Base-by-base conservation (phyloP, 805 yeast species). In the Scheffersomyces stipitis region DNA sequence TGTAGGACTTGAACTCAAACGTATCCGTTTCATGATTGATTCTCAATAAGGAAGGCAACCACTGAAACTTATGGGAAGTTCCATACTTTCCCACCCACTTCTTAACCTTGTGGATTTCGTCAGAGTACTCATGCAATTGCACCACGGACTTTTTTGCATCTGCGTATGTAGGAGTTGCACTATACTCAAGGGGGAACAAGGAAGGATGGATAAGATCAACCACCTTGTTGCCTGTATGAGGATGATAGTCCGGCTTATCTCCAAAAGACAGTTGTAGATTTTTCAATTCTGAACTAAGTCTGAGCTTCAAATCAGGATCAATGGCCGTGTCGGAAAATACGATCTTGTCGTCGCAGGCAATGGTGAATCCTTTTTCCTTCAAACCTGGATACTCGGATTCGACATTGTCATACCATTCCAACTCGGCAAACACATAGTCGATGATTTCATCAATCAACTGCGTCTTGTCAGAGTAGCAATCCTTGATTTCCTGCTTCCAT, bases 181-280 rank as follows among this genome's bases (percentile, higher is more conserved):
- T 65, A 34, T 64, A 66, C 28, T 46, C 57, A 18, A 58, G 42
- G 5, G 69, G 66, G 30, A 51, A 68, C 30, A 69, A 51, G 13
- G 71, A 65, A 16, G 74, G 73, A 36, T 69, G 73, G 10, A 62
- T 69, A 15, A 69, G 50, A 41, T 66, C 68, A 15, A 64, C 42
- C 3, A 66, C 71, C 44, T 60, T 58, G 12, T 62, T 48, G 31
- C 64, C 45, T 7, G 68, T 53, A 3, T 56, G 57, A 10, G 71
- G 71, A 39, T 65, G 71, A 44, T 59, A 66, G 37, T 66, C 71
- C 18, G 48, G 37, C 10, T 20, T 20, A n/a, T 35, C 42, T 10
- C 37, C 47, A 32, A 48, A 45, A 36, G 42, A 20, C 24, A 7
- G 9, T 10, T 20, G 9, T 7, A 7, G 53, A 45, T 17, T 41